These are phyloP conservation scores for Aureobasidium sp. DNA, from an alignment of 2,329 filamentous ascomycete species.

Conservation along the genomic window DNA sequence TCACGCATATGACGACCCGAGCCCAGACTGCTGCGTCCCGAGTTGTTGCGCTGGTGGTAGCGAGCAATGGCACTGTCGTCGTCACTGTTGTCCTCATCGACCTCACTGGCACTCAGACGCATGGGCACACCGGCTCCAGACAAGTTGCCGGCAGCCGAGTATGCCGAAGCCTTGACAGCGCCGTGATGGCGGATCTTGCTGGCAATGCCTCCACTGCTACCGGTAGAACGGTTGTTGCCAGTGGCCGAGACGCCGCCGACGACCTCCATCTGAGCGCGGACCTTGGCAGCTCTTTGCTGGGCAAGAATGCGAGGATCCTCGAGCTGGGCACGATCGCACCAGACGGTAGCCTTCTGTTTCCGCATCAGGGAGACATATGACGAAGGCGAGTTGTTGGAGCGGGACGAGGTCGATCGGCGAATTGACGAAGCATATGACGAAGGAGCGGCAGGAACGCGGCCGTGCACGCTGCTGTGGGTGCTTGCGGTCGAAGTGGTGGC, in stretches of 20 bases:
- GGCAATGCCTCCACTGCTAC: constrained; percentile 48
- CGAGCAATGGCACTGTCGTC: constrained; percentile 50
- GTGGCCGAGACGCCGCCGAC: constrained; percentile 49
- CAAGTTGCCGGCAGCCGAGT: constrained; percentile 63
- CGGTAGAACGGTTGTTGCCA: constrained; percentile 23
- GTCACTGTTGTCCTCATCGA: constrained; percentile 80
- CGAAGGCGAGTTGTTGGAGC: constrained; percentile 53
- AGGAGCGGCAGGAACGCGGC: constrained; percentile 43
- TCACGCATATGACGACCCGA: constrained; percentile 36
- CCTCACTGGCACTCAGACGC: constrained; percentile 88
- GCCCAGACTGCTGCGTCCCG: constrained; percentile 60
- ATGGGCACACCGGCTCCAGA: constrained; percentile 78
- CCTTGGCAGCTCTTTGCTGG: constrained; percentile 79
- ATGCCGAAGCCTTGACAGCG: constrained; percentile 70
- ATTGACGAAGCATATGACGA: constrained; percentile 34
- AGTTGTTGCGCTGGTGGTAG: constrained; percentile 64
- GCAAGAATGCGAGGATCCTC: constrained; percentile 81
- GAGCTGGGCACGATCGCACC: constrained; percentile 90
- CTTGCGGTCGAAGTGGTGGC: constrained; percentile 60
- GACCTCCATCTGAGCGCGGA: constrained; percentile 77
- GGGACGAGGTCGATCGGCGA: constrained; percentile 72
- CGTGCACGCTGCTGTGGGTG: constrained; percentile 29
- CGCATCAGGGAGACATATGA: constrained; percentile 94
- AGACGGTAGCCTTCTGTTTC: constrained; percentile 95
- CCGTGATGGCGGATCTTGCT: constrained; percentile 86